Percentiles rank a stretch among this genome's conserved stretches.
phyloP scores from a whole-genome alignment of 2,329 filamentous ascomycete genomes.

The Huntiella abstrusa region DNA sequence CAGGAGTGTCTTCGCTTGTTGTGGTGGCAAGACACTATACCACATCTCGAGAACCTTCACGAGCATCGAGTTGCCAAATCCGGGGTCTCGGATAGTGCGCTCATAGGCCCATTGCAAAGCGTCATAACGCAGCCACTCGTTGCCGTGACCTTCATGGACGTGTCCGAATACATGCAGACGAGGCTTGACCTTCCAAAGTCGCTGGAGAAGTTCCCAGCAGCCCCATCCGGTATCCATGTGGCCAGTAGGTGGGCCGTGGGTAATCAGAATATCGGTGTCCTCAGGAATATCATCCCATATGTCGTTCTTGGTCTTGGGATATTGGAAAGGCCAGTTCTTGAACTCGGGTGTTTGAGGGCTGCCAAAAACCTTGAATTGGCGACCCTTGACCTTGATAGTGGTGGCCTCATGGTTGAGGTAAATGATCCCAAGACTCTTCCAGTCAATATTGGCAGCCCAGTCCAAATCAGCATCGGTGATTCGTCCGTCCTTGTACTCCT shows the following conservation, averaged over 20 bases:
- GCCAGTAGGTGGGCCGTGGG: constrained; percentile 20
- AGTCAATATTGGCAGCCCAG: neutral
- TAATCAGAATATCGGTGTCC: constrained; percentile 21
- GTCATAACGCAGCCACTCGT: constrained; percentile 55
- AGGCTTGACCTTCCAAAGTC: constrained; percentile 3
- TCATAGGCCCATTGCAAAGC: constrained; percentile 37
- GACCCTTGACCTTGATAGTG: neutral
- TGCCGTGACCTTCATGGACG: constrained; percentile 40
- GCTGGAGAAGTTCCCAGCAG: constrained; percentile 15
- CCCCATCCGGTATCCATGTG: constrained; percentile 21
- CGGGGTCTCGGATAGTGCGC: neutral
- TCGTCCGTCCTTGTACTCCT: neutral
- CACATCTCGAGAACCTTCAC: neutral
- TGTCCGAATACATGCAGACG: constrained; percentile 10
- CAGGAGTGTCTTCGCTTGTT: neutral
- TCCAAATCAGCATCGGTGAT: neutral
- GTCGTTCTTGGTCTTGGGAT: constrained; percentile 12
- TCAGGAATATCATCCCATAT: constrained; percentile 16
- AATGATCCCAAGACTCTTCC: constrained; percentile 27
- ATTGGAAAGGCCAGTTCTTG: constrained; percentile 26
- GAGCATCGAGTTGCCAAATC: neutral
- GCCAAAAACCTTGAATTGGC: constrained; percentile 4
- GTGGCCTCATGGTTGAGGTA: constrained; percentile 57
- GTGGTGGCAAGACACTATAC: neutral
- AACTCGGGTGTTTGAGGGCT: constrained; percentile 19